Conservation (phyloP, 2,329 filamentous ascomycete genomes). For the Meredithiella fracta region DNA sequence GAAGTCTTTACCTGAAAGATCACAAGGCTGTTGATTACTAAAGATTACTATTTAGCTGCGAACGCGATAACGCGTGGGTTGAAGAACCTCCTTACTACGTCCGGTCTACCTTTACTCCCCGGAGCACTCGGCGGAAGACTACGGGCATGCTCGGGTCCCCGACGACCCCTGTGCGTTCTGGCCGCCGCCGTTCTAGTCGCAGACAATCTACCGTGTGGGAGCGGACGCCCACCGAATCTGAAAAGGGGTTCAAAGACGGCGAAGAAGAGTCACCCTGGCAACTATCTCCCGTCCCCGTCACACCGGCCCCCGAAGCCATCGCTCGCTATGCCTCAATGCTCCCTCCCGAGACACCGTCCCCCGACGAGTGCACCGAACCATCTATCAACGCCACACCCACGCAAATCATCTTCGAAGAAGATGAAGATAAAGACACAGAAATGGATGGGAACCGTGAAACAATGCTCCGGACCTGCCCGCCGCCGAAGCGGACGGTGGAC, state of each 20-base stretch:
- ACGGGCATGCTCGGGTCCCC: slow-evolving; percentile 44
- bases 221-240: slow-evolving; percentile 32
- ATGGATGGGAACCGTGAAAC: slow-evolving; percentile 3
- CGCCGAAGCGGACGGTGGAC: slow-evolving; percentile 13
- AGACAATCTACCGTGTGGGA: slow-evolving; percentile 40
- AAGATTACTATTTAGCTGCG: slow-evolving; percentile 36
- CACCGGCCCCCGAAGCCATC: slow-evolving; percentile 38
- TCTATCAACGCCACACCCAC: neutral
- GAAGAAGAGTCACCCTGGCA: slow-evolving; percentile 29
- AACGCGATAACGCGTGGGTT: slow-evolving; percentile 60
- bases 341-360: slow-evolving; percentile 30
- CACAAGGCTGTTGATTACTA: neutral
- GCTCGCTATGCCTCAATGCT: slow-evolving; percentile 34
- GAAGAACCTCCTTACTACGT: slow-evolving; percentile 55
- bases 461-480: slow-evolving; percentile 23
- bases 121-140: slow-evolving; percentile 59
- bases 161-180: slow-evolving; percentile 33
- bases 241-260: slow-evolving; percentile 18
- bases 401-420: slow-evolving; percentile 17
- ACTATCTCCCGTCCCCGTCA: slow-evolving; percentile 41
- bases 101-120: slow-evolving; percentile 49
- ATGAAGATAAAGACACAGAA: slow-evolving; percentile 33
- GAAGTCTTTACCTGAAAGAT: too few species aligned
- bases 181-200: slow-evolving; percentile 31
- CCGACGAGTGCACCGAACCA: slow-evolving; percentile 20